Conservation (phyloP, 345 rosid genomes). For the Citropsis articulata region DNA sequence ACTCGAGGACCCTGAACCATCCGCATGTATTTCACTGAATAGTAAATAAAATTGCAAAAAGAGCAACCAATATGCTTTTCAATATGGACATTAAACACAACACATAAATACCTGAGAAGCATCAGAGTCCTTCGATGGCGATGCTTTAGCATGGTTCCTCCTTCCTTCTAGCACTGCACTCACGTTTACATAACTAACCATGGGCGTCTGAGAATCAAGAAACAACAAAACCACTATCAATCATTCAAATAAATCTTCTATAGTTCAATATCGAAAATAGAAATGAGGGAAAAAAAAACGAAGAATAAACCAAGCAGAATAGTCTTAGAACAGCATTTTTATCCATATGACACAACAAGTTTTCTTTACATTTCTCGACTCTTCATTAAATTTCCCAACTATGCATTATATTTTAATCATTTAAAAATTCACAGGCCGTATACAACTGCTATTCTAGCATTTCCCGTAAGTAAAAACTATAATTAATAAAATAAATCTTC, state of each 20-base stretch:
- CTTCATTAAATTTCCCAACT: background rate
- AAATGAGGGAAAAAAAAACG: too few relatives aligned
- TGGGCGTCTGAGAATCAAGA: slow-evolving; percentile 64
- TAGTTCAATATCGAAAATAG: background rate
- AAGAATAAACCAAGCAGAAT: background rate
- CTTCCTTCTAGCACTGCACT: slow-evolving; percentile 80
- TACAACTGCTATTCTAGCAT: background rate
- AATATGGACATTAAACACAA: background rate
- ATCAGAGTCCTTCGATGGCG: slow-evolving; percentile 29
- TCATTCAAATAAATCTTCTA: background rate
- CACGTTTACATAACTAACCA: slow-evolving; percentile 88
- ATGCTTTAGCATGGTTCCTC: slow-evolving; percentile 52
- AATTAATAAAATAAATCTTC: too few relatives aligned
- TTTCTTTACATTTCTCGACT: background rate
- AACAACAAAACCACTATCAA: slow-evolving; percentile 7
- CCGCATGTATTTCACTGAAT: background rate
- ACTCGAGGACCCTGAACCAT: slow-evolving; percentile 79
- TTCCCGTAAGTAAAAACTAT: background rate
- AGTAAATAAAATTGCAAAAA: background rate
- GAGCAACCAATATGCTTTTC: background rate
- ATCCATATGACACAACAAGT: background rate
- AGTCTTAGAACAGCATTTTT: background rate
- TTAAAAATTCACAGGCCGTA: background rate
- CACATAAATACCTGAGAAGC: slow-evolving; percentile 49
- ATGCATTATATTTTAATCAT: too few relatives aligned